Conservation (phyloP, 345 rosid genomes). For the Erucastrum elatum region DNA sequence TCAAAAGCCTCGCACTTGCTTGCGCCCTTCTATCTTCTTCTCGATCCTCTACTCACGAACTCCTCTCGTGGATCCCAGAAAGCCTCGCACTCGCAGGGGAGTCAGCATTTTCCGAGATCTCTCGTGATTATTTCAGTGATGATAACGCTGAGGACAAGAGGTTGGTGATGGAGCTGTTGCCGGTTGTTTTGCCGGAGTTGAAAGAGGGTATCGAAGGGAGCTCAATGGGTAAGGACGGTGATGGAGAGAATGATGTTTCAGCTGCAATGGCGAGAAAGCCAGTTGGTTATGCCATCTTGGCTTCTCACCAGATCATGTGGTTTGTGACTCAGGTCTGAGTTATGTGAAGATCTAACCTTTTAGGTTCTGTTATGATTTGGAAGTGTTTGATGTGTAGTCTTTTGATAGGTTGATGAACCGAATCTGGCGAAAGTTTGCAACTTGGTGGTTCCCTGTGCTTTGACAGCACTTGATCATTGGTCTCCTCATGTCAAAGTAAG, state of each 20-base stretch:
- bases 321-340: constrained; percentile 69
- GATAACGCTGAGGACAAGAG: constrained; percentile 34
- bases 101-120: constrained; percentile 46
- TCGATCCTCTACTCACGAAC: constrained; percentile 52
- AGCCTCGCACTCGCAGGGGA: constrained; percentile 38
- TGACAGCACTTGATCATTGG: constrained; percentile 93
- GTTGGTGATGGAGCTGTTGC: constrained; percentile 56
- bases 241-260: constrained; percentile 53
- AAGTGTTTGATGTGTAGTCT: not conserved
- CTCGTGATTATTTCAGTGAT: constrained; percentile 38
- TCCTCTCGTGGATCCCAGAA: constrained; percentile 71
- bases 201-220: constrained; percentile 69
- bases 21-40: constrained; percentile 67
- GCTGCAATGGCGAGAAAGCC: constrained; percentile 73
- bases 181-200: constrained; percentile 52
- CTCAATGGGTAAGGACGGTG: constrained; percentile 54
- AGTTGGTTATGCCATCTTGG: constrained; percentile 61
- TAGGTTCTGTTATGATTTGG: not conserved
- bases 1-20: constrained; percentile 61
- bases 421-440: constrained; percentile 58
- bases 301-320: constrained; percentile 85
- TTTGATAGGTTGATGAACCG: constrained; percentile 57
- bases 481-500: constrained; percentile 86
- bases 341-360: not conserved
- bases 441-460: constrained; percentile 85